These are phyloP conservation scores for Wickerhamomyces kurtzmanii DNA, from an alignment of 805 yeast species.

Conservation along the genomic window DNA sequence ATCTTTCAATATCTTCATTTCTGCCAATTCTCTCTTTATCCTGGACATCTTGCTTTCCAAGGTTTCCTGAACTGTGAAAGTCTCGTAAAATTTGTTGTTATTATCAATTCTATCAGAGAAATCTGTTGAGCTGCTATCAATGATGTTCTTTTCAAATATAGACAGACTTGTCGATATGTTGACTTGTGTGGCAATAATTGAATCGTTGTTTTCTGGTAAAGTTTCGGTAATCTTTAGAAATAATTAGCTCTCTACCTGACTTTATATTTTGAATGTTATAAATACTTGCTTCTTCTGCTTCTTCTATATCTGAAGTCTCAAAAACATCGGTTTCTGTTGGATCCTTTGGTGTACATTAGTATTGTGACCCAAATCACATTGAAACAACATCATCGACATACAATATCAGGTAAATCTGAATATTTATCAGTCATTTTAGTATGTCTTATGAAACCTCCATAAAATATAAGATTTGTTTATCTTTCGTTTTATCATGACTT, in stretches of 20 bases:
- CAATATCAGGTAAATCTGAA: not conserved
- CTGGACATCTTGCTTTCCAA: conserved; percentile 26
- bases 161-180: conserved; percentile 12
- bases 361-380: not conserved
- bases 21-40: conserved; percentile 28
- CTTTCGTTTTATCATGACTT: not conserved
- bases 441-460: conserved; percentile 11
- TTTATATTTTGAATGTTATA: not conserved
- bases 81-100: conserved; percentile 23
- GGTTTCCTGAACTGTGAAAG: conserved; percentile 23
- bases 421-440: conserved; percentile 4
- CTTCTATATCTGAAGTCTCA: conserved; percentile 32
- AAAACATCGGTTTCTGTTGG: conserved; percentile 24
- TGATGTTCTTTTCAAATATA: conserved; percentile 17
- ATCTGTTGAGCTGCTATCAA: conserved; percentile 14
- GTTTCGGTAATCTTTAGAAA: conserved; percentile 3
- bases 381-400: not conserved
- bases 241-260: not conserved
- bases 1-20: conserved; percentile 16
- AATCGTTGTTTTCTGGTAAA: too few relatives aligned
- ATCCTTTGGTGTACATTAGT: conserved; percentile 8
- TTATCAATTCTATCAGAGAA: conserved; percentile 21
- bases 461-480: conserved; percentile 10
- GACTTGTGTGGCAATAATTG: conserved; percentile 10
- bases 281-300: conserved; percentile 23